These are phyloP conservation scores for Citrus sinensis DNA, from an alignment of 345 rosid species.

Conservation along the genomic window DVS_A1.0 CM039163.1:2650501-2651000, in stretches of 20 bases:
- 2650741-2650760: background rate
- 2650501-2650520: slow-evolving; percentile 33
- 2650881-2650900: slow-evolving; percentile 4
- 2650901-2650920: slow-evolving; percentile 5
- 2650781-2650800: slow-evolving; percentile 66
- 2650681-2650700: background rate
- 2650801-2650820: slow-evolving; percentile 73
- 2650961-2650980: slow-evolving; percentile 86
- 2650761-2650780: slow-evolving; percentile 67
- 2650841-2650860: slow-evolving; percentile 86
- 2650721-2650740: background rate
- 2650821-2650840: slow-evolving; percentile 91
- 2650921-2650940: slow-evolving; percentile 3
- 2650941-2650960: background rate
- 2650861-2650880: slow-evolving; percentile 86
- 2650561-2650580: background rate
- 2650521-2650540: slow-evolving; percentile 42
- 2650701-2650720: background rate
- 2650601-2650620: background rate
- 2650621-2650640: background rate
- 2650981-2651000: slow-evolving; percentile 66
- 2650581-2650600: background rate
- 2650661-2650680: background rate
- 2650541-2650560: slow-evolving; percentile 58
- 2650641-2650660: background rate